phyloP scores from a whole-genome alignment of 2,329 filamentous ascomycete genomes.

The Alternaria viburni region DNA sequence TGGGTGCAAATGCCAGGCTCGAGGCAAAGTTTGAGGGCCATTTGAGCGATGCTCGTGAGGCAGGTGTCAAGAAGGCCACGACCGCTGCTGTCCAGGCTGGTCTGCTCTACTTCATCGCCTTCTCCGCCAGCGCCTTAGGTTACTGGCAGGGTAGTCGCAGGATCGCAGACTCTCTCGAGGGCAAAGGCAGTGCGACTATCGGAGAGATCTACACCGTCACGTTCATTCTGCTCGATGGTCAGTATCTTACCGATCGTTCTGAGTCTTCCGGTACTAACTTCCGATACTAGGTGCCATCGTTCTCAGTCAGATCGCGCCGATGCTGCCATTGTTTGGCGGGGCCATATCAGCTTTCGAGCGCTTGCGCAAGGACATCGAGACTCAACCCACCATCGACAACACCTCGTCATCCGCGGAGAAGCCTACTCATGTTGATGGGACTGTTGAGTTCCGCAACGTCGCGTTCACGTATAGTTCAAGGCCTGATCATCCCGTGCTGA shows the following conservation, averaged over 20 bases:
- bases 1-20: conserved; percentile 64
- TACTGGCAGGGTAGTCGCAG: conserved; percentile 71
- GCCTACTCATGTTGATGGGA: conserved; percentile 53
- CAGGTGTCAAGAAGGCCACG: conserved; percentile 65
- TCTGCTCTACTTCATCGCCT: conserved; percentile 70
- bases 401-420: conserved; percentile 38
- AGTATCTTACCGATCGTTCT: background rate
- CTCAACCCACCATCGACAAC: conserved; percentile 48
- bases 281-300: conserved; percentile 51
- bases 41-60: conserved; percentile 57
- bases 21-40: conserved; percentile 65
- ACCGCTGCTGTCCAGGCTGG: conserved; percentile 65
- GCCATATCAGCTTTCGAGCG: conserved; percentile 64
- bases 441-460: conserved; percentile 48
- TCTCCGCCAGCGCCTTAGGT: conserved; percentile 69
- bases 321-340: conserved; percentile 58
- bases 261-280: background rate
- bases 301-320: conserved; percentile 54
- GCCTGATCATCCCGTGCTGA: conserved; percentile 48
- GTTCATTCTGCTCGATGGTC: conserved; percentile 61
- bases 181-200: conserved; percentile 41
- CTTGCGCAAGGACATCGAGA: conserved; percentile 64
- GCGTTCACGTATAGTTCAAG: conserved; percentile 52
- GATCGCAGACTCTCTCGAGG: conserved; percentile 54
- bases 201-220: conserved; percentile 63